These are phyloP conservation scores for Paraleonurus japonicus DNA, from an alignment of 257 asterid genomes.

Conservation along the genomic window DNA sequence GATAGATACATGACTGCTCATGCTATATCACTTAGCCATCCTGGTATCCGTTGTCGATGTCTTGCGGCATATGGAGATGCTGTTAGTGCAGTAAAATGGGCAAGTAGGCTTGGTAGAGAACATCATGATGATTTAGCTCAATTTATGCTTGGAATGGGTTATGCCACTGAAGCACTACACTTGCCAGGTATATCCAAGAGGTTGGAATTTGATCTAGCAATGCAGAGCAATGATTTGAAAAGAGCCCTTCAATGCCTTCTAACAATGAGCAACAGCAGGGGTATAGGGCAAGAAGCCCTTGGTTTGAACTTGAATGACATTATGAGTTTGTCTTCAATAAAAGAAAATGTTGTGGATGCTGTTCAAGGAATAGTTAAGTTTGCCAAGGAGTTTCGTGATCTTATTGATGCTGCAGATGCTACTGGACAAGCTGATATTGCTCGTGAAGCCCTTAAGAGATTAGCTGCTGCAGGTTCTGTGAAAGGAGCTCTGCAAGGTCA, in stretches of 20 bases:
- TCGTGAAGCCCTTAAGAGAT: slow-evolving; percentile 94
- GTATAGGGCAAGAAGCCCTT: slow-evolving; percentile 91
- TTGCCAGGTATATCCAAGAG: slow-evolving; percentile 98
- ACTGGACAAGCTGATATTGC: slow-evolving; percentile 97
- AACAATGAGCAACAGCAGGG: slow-evolving; percentile 97
- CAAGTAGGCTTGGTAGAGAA: slow-evolving; percentile 94
- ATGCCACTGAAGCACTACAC: slow-evolving; percentile 99
- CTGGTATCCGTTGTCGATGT: slow-evolving; percentile 96
- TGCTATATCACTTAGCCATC: slow-evolving; percentile 96
- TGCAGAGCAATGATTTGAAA: slow-evolving; percentile 92
- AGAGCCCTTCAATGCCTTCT: slow-evolving; percentile 96
- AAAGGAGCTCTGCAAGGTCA: slow-evolving; percentile 94
- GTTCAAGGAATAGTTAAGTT: slow-evolving; percentile 93
- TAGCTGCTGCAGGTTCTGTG: slow-evolving; percentile 98
- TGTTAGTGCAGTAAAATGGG: slow-evolving; percentile 99
- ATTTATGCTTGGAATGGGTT: slow-evolving; percentile 99
- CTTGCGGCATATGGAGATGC: slow-evolving; percentile 99
- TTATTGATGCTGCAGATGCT: slow-evolving; percentile 99
- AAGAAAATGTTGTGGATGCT: slow-evolving; percentile 92
- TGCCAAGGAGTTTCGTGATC: slow-evolving; percentile 89
- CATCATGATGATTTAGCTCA: slow-evolving; percentile 98
- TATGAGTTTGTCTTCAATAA: slow-evolving; percentile 78
- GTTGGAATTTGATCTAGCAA: slow-evolving; percentile 91
- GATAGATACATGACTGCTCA: slow-evolving; percentile 96
- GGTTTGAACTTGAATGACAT: slow-evolving; percentile 90